A percentile compares a stretch with the other conserved stretches of the same genome.
Conservation (phyloP, 179 eudicot species). For the Gypsophila paniculata region DNA sequence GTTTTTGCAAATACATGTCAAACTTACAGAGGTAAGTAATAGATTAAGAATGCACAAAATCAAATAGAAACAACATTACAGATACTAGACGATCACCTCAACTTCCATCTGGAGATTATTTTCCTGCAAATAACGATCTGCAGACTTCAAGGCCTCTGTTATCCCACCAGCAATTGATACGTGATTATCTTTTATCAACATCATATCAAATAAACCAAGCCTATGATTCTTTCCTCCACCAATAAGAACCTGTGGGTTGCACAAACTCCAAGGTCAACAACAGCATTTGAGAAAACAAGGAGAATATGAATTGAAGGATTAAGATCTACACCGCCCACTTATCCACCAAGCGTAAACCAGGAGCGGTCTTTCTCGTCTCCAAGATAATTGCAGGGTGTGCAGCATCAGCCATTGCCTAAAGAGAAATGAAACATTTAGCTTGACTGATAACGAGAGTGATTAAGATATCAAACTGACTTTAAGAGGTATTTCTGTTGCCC, state of each 20-base stretch:
- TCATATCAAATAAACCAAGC: constrained; percentile 96
- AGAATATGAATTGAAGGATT: constrained; percentile 20
- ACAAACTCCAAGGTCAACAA: constrained; percentile 20
- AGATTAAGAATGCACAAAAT: constrained; percentile 4
- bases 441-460: neutral
- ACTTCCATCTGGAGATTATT: constrained; percentile 80
- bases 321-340: constrained; percentile 87
- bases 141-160: constrained; percentile 64
- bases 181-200: constrained; percentile 92
- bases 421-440: neutral
- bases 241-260: constrained; percentile 59
- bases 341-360: constrained; percentile 90
- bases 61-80: neutral
- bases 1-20: neutral
- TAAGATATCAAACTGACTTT: neutral
- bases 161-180: constrained; percentile 87
- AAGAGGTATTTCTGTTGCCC: neutral
- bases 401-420: constrained; percentile 91
- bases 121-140: constrained; percentile 66
- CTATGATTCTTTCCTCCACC: constrained; percentile 96
- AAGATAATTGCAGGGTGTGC: constrained; percentile 77
- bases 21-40: constrained; percentile 8
- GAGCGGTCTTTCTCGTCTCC: constrained; percentile 99
- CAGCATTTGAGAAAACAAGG: neutral
- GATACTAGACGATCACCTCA: constrained; percentile 49